Base-by-base conservation (phyloP, 2,329 filamentous ascomycete species). In the Venturia carpophila region DNA sequence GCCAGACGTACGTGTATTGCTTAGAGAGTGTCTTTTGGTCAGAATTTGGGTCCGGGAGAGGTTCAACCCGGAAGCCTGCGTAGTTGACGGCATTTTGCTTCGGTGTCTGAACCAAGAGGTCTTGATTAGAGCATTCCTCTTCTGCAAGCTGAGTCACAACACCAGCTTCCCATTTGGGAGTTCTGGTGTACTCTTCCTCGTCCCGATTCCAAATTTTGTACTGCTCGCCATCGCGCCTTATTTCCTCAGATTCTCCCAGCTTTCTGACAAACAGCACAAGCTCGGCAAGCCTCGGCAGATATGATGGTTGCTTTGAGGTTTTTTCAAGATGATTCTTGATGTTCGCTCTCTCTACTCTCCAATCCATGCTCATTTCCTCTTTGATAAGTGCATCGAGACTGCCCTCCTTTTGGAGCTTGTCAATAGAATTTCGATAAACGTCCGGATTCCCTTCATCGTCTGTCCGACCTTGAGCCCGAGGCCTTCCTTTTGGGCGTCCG, bases 61-160 rank as follows among this genome's bases (percentile, higher is more conserved):
- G 83, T 68, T 87, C 84, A 1, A 87, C 75, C 0, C 84, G 80
- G 65, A 84, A 82, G 0, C 84, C 83, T 34, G 80, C 79, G 66
- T 79, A 79, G 64, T 79, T 82, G 15, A 84, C 71, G 15, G 73
- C 77, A 42, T 70, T 74, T 43, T 73, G 69, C 60, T 80, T 79
- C 0, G 73, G 63, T 2, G 76, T 72, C 15, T 78, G 71, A 4
- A 73, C 68, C 27, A 77, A 70, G 2, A 85, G 72, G 65, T 85
- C 82, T n/a, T 79, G 74, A 19, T 79, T 73, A 1, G 73, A 69
- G 0, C 77, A 70, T 0, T 70, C 62, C 30, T 81, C 79, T 1
- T 76, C 73, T 0, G 84, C 79, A 4, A 77, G 72, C 69, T 86
- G 80, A 0, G 80, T 79, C 13, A 87, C 74, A 0, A 85, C 75